Evolutionary conservation across 23 red algal species (phyloP).

Genomic region (Agarophyton chilense): DNA sequence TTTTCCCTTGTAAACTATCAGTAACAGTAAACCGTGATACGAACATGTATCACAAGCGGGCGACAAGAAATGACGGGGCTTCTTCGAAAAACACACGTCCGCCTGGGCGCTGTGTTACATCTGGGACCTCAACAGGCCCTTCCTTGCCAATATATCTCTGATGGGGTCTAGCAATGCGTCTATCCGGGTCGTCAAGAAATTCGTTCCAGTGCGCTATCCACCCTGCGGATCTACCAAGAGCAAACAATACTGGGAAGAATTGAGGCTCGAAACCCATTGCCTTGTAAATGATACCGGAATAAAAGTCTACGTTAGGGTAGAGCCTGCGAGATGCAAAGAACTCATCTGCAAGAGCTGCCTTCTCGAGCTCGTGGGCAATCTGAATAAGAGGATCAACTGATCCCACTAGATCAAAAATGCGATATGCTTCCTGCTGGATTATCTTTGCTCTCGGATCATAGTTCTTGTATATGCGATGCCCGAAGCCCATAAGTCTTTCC

Average conservation of each 20-base stretch:
- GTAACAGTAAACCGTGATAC: background rate
- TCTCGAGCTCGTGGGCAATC: slow-evolving; percentile 83
- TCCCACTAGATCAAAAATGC: slow-evolving; percentile 75
- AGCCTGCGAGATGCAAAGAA: slow-evolving; percentile 89
- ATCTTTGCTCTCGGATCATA: slow-evolving; percentile 93
- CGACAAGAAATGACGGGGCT: background rate
- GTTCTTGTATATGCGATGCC: slow-evolving; percentile 92
- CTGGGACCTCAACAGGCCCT: slow-evolving; percentile 42
- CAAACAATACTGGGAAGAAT: slow-evolving; percentile 92
- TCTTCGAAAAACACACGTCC: slow-evolving; percentile 1
- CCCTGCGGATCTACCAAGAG: slow-evolving; percentile 76
- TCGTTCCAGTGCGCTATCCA: slow-evolving; percentile 96
- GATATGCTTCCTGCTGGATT: slow-evolving; percentile 65
- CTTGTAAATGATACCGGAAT: slow-evolving; percentile 95
- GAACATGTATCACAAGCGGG: background rate
- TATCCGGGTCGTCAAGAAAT: slow-evolving; percentile 82
- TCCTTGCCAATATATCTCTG: slow-evolving; percentile 60
- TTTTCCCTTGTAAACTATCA: background rate
- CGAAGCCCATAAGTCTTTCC: slow-evolving; percentile 93
- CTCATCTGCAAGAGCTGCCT: slow-evolving; percentile 85
- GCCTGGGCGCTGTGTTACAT: slow-evolving; percentile 5
- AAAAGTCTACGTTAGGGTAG: slow-evolving; percentile 99
- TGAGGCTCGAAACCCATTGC: slow-evolving; percentile 85
- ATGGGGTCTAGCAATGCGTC: slow-evolving; percentile 72
- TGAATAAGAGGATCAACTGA: slow-evolving; percentile 68